Conservation (phyloP, 306 rosid species). For the Hippophae tibetana region DNA sequence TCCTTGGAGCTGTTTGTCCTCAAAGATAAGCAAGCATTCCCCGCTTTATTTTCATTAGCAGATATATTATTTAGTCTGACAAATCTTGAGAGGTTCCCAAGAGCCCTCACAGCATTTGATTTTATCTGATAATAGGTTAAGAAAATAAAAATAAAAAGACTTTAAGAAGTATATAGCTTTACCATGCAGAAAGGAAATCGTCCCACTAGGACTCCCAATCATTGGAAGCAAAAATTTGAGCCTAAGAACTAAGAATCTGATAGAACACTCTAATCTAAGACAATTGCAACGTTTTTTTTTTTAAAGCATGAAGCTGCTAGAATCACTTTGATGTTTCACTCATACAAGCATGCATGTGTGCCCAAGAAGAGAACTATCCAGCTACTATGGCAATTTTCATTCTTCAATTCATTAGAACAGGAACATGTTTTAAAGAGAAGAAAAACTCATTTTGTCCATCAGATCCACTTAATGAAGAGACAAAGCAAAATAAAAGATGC, state of each 20-base stretch:
- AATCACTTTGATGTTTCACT: too few relatives aligned
- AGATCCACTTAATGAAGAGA: too few relatives aligned
- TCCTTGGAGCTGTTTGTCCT: slow-evolving; percentile 14
- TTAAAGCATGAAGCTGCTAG: too few relatives aligned
- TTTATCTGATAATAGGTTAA: slow-evolving; percentile 45
- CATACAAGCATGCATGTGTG: too few relatives aligned
- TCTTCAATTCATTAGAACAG: too few relatives aligned
- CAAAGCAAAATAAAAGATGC: too few relatives aligned
- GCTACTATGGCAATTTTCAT: too few relatives aligned
- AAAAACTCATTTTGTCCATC: too few relatives aligned
- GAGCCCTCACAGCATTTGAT: slow-evolving; percentile 98
- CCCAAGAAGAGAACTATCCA: too few relatives aligned
- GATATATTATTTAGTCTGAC: slow-evolving; percentile 36
- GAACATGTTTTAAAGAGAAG: too few relatives aligned
- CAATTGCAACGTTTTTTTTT: background rate
- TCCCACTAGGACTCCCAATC: background rate
- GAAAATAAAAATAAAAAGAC: background rate
- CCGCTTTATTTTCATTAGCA: slow-evolving; percentile 19
- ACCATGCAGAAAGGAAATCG: background rate
- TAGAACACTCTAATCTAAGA: background rate
- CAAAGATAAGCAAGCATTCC: slow-evolving; percentile 15
- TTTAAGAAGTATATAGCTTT: background rate
- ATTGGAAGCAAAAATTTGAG: background rate
- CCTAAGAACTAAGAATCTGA: background rate
- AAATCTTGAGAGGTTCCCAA: slow-evolving; percentile 86